Evolutionary conservation across 2,329 filamentous ascomycete genomes (phyloP), one percentile per base, ranked within the genome.

Genomic region (Aspergillus alliaceus): DNA sequence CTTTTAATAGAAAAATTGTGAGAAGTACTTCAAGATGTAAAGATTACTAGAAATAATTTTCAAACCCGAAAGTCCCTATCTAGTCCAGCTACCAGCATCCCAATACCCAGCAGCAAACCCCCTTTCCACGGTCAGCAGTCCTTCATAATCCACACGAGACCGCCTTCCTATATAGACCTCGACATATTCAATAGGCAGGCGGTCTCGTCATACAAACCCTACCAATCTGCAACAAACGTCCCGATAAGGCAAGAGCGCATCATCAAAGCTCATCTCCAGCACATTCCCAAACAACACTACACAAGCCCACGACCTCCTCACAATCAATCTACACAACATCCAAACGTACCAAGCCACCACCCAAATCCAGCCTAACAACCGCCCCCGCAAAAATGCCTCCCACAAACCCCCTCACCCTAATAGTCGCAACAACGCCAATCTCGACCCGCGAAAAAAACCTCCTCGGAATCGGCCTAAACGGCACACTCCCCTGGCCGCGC

Each of bases 401-500:
- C n/a, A 31, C 44, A 18, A 47, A 56, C 51, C 87, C 91, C 64
- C 80, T 97, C 53, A 97, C 91, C n/a, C 84, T 97, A 67, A 89
- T 98, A 74, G 91, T 97, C 67, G 93, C 93, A 18, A 96, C 93
- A n/a, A 87, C 88, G 52, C 80, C 79, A 37, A 85, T 82, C 57
- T 79, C 66, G 61, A 75, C 48, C 71, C 79, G 53, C 85, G 88
- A 68, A 78, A 56, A 95, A 88, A 49, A 42, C 53, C 86, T 81
- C 67, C 90, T 97, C 80, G 95, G 95, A 72, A 98, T 99, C 68
- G 95, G 95, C 58, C 82, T 85, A 47, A 81, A 83, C 58, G 91
- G 91, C 59, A 83, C 81, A 3, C 85, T 99, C 54, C 95, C 95
- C 4, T 99, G 95, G 95, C 90, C 89, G 0, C 89, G 89, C 42